Conservation (phyloP, 164 flowering plant species). For the Liquidambar formosana region DNA sequence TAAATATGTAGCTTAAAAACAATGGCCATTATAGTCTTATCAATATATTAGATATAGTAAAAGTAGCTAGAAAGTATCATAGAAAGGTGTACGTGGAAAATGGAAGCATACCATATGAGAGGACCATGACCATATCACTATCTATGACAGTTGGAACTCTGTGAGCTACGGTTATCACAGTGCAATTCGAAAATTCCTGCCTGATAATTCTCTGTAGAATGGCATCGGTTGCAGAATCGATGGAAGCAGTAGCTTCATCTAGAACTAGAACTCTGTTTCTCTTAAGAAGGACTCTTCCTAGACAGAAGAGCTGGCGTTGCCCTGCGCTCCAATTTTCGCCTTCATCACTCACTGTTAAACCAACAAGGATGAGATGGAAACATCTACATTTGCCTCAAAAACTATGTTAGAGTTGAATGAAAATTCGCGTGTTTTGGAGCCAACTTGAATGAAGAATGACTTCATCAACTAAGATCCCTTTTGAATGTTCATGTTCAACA, state of each 20-base stretch:
- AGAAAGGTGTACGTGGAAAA: too few species aligned
- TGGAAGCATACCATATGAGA: constrained; percentile 63
- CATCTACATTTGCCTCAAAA: too few species aligned
- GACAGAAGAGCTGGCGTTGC: constrained; percentile 81
- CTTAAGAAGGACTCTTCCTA: constrained; percentile 74
- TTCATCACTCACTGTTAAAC: constrained; percentile 69
- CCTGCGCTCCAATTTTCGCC: constrained; percentile 92
- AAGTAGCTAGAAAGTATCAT: background rate
- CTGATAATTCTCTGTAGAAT: constrained; percentile 67
- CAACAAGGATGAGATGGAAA: background rate
- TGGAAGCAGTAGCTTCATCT: constrained; percentile 93
- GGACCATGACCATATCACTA: constrained; percentile 89
- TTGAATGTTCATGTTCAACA: too few species aligned
- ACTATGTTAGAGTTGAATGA: too few species aligned
- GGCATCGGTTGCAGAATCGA: constrained; percentile 83
- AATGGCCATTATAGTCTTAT: too few species aligned
- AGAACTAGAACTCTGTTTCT: constrained; percentile 72
- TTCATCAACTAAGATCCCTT: too few species aligned
- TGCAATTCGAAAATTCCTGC: constrained; percentile 65
- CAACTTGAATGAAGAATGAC: too few species aligned
- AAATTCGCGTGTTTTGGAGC: too few species aligned
- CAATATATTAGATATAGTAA: too few species aligned
- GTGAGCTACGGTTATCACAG: constrained; percentile 82
- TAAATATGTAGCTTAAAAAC: too few species aligned
- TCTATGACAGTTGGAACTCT: constrained; percentile 87